phyloP scores from a whole-genome alignment of 306 rosid species.

The Neltuma alba region DNA sequence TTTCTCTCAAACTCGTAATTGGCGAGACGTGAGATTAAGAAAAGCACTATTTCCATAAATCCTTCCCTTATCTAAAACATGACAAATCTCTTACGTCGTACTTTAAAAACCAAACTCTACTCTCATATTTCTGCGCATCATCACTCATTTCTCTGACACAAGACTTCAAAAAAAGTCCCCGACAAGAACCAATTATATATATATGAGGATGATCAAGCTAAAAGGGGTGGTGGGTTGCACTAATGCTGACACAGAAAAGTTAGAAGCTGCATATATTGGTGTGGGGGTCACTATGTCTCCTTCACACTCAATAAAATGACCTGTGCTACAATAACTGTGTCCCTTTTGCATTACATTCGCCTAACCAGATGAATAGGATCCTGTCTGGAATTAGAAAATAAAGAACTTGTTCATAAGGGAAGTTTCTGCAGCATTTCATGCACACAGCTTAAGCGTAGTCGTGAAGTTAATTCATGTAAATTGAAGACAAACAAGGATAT shows the following conservation, averaged over 20 bases:
- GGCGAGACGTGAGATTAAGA: neutral
- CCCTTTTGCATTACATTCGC: neutral
- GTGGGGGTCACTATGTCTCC: conserved; percentile 45
- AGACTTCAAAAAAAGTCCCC: neutral
- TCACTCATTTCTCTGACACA: neutral
- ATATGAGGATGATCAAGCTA: neutral
- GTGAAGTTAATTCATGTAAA: neutral
- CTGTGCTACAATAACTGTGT: conserved; percentile 23
- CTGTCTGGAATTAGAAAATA: neutral
- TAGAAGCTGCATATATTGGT: neutral
- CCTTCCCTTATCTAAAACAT: neutral
- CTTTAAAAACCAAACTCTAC: too few relatives aligned
- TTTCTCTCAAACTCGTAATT: neutral
- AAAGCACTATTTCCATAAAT: neutral
- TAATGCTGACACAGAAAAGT: neutral
- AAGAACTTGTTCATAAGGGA: neutral
- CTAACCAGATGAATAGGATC: neutral
- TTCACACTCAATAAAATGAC: conserved; percentile 35
- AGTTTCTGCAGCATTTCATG: conserved; percentile 32
- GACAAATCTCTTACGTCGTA: too few relatives aligned
- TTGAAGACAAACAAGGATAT: neutral
- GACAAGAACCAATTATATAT: neutral
- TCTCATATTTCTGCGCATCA: too few relatives aligned
- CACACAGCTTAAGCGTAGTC: conserved; percentile 30
- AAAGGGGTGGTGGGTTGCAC: neutral